phyloP scores from a whole-genome alignment of 306 rosid genomes.

The Datisca glomerata region DNA sequence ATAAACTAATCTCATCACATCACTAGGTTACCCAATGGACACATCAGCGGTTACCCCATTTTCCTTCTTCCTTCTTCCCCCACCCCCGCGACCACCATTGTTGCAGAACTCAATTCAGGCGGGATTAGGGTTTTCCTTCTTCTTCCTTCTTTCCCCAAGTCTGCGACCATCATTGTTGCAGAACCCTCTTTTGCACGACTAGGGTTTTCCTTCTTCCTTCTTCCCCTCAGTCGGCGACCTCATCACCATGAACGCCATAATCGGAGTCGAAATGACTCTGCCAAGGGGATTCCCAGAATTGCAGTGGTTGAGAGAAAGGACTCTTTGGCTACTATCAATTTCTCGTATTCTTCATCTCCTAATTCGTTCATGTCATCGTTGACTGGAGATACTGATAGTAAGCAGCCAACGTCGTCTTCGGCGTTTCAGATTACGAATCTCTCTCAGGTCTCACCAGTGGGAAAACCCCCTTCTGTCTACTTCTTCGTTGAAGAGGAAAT shows the following conservation, averaged over 20 bases:
- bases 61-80: too few relatives aligned
- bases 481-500: slow-evolving; percentile 62
- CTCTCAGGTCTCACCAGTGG: slow-evolving; percentile 47
- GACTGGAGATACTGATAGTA: slow-evolving; percentile 48
- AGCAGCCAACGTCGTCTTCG: slow-evolving; percentile 28
- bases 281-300: background rate
- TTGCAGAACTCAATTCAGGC: too few relatives aligned
- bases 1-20: too few relatives aligned
- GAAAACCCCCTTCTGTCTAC: slow-evolving; percentile 62
- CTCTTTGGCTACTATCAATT: slow-evolving; percentile 41
- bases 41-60: too few relatives aligned
- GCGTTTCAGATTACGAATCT: slow-evolving; percentile 57
- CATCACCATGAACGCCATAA: background rate
- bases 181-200: too few relatives aligned
- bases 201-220: too few relatives aligned
- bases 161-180: too few relatives aligned
- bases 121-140: too few relatives aligned
- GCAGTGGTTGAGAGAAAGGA: slow-evolving; percentile 26
- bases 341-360: slow-evolving; percentile 40
- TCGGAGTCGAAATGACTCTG: background rate
- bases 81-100: too few relatives aligned
- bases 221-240: too few relatives aligned
- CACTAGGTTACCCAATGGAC: too few relatives aligned
- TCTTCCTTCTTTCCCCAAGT: too few relatives aligned
- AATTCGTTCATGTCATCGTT: slow-evolving; percentile 53